Evolutionary conservation across 2,329 filamentous ascomycete species (phyloP).

Genomic region (Cucurbitaria berberidis): DNA sequence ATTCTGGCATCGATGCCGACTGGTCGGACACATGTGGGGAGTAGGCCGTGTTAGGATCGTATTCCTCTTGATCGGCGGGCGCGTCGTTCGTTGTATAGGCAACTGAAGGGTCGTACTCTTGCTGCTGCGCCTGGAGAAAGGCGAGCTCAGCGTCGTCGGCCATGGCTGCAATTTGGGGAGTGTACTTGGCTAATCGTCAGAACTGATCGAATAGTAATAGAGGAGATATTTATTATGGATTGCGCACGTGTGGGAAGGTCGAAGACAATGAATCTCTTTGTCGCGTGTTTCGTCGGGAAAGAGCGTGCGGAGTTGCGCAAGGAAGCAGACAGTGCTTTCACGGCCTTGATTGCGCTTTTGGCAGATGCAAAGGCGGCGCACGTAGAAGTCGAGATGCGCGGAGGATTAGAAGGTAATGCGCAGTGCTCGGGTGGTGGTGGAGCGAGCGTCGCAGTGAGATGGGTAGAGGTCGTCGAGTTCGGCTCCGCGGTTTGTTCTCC

Average conservation of each 20-base stretch:
- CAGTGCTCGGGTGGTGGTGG: slow-evolving; percentile 18
- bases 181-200: slow-evolving; percentile 18
- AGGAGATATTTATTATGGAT: slow-evolving; percentile 17
- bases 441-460: slow-evolving; percentile 8
- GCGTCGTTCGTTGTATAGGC: slow-evolving; percentile 52
- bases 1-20: slow-evolving; percentile 37
- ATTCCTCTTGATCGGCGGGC: slow-evolving; percentile 50
- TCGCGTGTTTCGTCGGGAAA: slow-evolving; percentile 27
- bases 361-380: slow-evolving; percentile 1
- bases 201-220: slow-evolving; percentile 6
- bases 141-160: slow-evolving; percentile 61
- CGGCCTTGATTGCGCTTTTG: neutral
- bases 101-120: slow-evolving; percentile 50
- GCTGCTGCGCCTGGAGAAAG: slow-evolving; percentile 58
- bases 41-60: slow-evolving; percentile 46
- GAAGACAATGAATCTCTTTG: slow-evolving; percentile 30
- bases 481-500: slow-evolving; percentile 10
- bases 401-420: slow-evolving; percentile 15
- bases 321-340: slow-evolving; percentile 7
- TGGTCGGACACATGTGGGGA: slow-evolving; percentile 31
- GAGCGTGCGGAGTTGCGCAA: slow-evolving; percentile 16
- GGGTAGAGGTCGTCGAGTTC: slow-evolving; percentile 13
- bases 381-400: slow-evolving; percentile 13
- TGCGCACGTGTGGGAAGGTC: slow-evolving; percentile 13
- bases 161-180: slow-evolving; percentile 45